Base-by-base conservation (phyloP, 441 rosid genomes). In the Erodium texanum region DNA sequence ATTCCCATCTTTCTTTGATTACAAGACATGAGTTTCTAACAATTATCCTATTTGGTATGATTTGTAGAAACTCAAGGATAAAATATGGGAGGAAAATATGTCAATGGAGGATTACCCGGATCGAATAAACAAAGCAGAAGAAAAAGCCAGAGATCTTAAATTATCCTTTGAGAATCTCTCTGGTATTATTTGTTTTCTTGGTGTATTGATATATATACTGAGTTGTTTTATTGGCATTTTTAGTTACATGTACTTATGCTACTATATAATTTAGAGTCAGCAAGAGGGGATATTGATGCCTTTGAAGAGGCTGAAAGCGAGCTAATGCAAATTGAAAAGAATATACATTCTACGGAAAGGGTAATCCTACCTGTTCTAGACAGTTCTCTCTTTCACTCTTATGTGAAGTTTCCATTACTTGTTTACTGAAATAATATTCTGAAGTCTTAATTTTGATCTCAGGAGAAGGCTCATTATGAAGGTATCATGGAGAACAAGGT, bases 401-500 rank as follows among this genome's bases (percentile, higher is more conserved):
- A 61, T 23, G 62, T 70, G 65, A 64, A 19, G 22, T 52, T 68
- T 65, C 58, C 73, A 64, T 34, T 48, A 61, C 45, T 66, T 41
- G 20, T 19, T 54, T 65, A 59, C 38, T 71, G 54, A 34, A 68
- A 70, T 67, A 71, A 67, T 77, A 72, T 68, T 77, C 38, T 61
- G 69, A 74, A 71, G 67, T 72, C 22, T 29, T 66, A 68, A 66
- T 16, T 74, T 79, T 71, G 71, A 54, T 73, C 75, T 74, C 85
- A 94, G 99, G 89, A 80, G 76, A 86, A 80, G 83, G 78, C 68
- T 23, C 90, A 90, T 81, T 94, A 94, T 77, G 93, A 89, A 85
- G 73, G 79, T 65, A 61, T 92, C 68, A 94, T 92, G 99, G 73
- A 77, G 56, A 82, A 68, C 67, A 92, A 85, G 82, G 99, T 94